Conservation (phyloP, 2,329 filamentous ascomycete genomes). For the Sporothrix brunneoviolacea region DNA sequence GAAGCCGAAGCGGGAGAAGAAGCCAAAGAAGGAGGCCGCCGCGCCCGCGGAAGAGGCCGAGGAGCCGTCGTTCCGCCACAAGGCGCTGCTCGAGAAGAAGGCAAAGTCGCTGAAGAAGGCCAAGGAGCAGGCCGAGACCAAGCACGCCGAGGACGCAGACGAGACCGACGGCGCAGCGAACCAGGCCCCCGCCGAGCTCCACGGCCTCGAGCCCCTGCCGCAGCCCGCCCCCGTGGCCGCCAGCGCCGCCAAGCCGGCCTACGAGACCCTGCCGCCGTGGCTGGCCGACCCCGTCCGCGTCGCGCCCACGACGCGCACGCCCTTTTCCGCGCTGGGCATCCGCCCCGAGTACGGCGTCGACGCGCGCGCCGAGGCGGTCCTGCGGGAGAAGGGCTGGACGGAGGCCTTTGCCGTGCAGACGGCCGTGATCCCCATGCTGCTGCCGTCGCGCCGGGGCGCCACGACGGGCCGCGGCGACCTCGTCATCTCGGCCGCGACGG, state of each 20-base stretch:
- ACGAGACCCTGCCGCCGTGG: conserved; percentile 76
- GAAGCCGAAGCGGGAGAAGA: conserved; percentile 27
- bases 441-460: conserved; percentile 45
- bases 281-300: conserved; percentile 68
- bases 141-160: neutral
- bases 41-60: conserved; percentile 16
- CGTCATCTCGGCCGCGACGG: conserved; percentile 85
- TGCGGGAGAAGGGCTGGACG: conserved; percentile 62
- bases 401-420: conserved; percentile 75
- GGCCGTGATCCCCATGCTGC: conserved; percentile 70
- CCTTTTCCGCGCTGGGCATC: conserved; percentile 42
- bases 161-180: neutral
- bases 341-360: conserved; percentile 51
- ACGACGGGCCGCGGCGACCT: conserved; percentile 61
- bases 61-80: conserved; percentile 34
- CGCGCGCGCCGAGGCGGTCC: conserved; percentile 49
- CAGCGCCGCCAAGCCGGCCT: conserved; percentile 54
- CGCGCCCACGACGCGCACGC: conserved; percentile 48
- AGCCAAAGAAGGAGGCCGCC: conserved; percentile 20
- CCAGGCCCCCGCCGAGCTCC: conserved; percentile 35
- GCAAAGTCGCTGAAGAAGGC: conserved; percentile 48
- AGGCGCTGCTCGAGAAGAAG: conserved; percentile 47
- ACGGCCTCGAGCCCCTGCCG: conserved; percentile 74
- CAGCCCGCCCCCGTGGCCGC: conserved; percentile 62
- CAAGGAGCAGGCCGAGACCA: conserved; percentile 19